Conservation (phyloP, 164 flowering plant species). For the Piper longum region DNA sequence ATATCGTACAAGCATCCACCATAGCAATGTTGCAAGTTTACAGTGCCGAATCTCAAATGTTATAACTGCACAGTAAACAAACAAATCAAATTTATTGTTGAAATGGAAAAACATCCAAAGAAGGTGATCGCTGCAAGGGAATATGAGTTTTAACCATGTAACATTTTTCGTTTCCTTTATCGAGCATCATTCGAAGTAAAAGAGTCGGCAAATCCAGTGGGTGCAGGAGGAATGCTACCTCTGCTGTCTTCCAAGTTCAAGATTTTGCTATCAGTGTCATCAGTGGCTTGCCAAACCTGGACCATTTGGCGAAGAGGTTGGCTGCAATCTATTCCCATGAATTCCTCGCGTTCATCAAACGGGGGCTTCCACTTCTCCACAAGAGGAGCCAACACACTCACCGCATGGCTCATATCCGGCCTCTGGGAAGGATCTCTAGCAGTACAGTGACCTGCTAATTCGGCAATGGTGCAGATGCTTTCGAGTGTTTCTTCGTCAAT, state of each 20-base stretch:
- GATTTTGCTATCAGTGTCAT: conserved; percentile 20
- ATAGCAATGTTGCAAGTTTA: background rate
- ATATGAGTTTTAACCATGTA: background rate
- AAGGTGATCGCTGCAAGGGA: background rate
- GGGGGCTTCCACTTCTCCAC: conserved; percentile 42
- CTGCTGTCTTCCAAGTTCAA: conserved; percentile 38
- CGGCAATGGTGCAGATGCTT: conserved; percentile 32
- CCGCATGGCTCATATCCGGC: conserved; percentile 46
- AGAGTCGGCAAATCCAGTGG: conserved; percentile 55
- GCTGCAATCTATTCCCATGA: conserved; percentile 12
- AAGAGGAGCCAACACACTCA: conserved; percentile 30
- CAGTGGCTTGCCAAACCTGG: conserved; percentile 25
- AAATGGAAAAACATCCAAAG: background rate
- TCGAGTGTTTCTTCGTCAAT: conserved; percentile 31
- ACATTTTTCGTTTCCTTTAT: conserved; percentile 1
- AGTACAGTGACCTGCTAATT: conserved; percentile 48
- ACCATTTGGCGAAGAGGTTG: conserved; percentile 22
- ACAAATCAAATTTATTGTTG: background rate
- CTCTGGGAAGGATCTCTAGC: conserved; percentile 39
- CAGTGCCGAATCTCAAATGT: background rate
- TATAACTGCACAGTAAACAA: background rate
- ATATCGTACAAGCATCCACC: background rate
- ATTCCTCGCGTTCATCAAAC: conserved; percentile 17
- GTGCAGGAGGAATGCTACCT: conserved; percentile 61
- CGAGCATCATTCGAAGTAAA: conserved; percentile 60